Conservation (phyloP, 768 basidiomycete species). For the Calocybe gangraenosa region DNA sequence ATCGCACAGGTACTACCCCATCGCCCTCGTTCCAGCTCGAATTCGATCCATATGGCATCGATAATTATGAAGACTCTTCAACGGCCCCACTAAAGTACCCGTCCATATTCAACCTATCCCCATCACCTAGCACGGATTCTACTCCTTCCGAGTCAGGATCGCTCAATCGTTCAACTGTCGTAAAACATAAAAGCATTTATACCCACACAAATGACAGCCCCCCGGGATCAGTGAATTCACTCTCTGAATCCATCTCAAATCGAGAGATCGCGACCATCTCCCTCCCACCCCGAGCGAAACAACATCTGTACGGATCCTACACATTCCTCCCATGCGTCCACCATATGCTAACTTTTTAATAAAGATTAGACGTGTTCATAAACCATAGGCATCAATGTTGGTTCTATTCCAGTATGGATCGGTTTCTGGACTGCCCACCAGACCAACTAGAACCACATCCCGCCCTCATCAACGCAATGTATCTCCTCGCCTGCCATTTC, state of each 20-base stretch:
- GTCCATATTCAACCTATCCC: slow-evolving; percentile 4
- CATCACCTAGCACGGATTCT: slow-evolving; percentile 10
- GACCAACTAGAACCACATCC: slow-evolving; percentile 40
- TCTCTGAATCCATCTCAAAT: slow-evolving; percentile 9
- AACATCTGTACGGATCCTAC: slow-evolving; percentile 28
- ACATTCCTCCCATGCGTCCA: background rate
- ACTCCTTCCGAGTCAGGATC: slow-evolving; percentile 7
- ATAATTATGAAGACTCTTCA: slow-evolving; percentile 1
- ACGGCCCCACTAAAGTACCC: background rate
- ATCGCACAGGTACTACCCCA: background rate
- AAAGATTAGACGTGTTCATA: slow-evolving; percentile 52
- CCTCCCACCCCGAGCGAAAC: slow-evolving; percentile 30
- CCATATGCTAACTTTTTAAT: background rate
- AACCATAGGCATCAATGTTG: slow-evolving; percentile 55
- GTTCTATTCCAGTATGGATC: slow-evolving; percentile 46
- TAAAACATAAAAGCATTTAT: too few species aligned
- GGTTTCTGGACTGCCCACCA: slow-evolving; percentile 29
- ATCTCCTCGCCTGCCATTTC: slow-evolving; percentile 56
- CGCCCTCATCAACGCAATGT: slow-evolving; percentile 58
- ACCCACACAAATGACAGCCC: background rate
- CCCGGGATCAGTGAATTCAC: slow-evolving; percentile 13
- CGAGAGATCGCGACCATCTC: slow-evolving; percentile 24
- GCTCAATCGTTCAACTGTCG: too few species aligned
- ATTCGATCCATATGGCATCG: slow-evolving; percentile 4
- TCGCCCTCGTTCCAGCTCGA: slow-evolving; percentile 8